Base-by-base conservation (phyloP, 257 asterid genomes). In the Nicotiana paniculata region DNA sequence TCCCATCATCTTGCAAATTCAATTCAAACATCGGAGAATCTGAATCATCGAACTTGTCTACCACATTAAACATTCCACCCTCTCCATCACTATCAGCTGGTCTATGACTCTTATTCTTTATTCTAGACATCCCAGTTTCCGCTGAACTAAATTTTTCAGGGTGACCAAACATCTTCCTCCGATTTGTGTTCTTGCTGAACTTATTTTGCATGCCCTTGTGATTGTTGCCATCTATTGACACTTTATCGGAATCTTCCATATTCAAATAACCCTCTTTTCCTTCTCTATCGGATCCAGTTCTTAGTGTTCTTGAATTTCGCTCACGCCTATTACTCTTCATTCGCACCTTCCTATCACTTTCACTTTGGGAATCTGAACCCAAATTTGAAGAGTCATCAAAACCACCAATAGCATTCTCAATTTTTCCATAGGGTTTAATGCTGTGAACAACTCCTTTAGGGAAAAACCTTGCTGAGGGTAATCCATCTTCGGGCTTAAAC, bases 401-500 rank as follows among this genome's bases (percentile, higher is more conserved):
- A 8, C 65, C 39, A 74, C 77, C 59, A 37, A 46, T 70, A 76
- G 55, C 39, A 9, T 85, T 77, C 35, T 69, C 93, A 63, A 86
- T 61, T 57, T 81, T 87, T 37, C 93, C 93, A 70, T 93, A 92
- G 0, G 99, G 97, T 79, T 84, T 90, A 74, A 84, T 57, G 84
- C 98, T 94, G 81, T 94, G 97, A 86, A 96, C 98, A 80, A 92
- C 96, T 48, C 98, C 97, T 85, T 96, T 96, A 0, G 99, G 99
- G 72, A 96, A 94, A 86, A 91, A 96, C 89, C 99, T 90, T 9
- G 95, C 85, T 0, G 98, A 89, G 28, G 95, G 95, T 81, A 91
- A 66, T 15, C 85, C 97, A 54, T 83, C 68, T 78, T 85, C 92
- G 64, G 82, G 64, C 86, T 94, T 85, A 57, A 96, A 91, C 91